Base-by-base conservation (phyloP, 2,329 filamentous ascomycete species). In the Aspergillus luchuensis region DNA sequence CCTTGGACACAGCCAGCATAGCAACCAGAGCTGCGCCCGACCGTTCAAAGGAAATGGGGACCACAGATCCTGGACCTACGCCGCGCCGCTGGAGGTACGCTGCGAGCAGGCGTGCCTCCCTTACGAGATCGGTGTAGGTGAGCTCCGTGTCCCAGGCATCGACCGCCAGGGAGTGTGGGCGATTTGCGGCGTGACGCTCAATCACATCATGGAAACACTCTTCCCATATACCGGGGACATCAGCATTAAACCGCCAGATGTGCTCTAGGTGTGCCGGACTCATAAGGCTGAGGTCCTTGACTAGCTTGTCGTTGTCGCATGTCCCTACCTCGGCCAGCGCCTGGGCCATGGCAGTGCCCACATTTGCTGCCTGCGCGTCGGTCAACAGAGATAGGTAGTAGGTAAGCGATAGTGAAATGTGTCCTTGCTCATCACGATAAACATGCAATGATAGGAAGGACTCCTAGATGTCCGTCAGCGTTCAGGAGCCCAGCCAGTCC, bases 1-100 rank as follows among this genome's bases (percentile, higher is more conserved):
- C 45, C 45, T 48, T 48, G 45, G 45, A 48, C 19, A 48, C 45
- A 21, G 45, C 45, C 45, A 48, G 45, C 45, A 48, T 48, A 19
- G 45, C 45, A 23, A 48, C 17, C 19, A 48, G 45, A 25, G 45
- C 45, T 19, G n/a, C 45, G 25, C n/a, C 45, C n/a, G 45, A 48
- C 45, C 45, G 45, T 48, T 48, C 45, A 19, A 48, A 48, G 2
- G 45, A 48, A 11, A 48, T 48, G 19, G 45, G 45, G 8, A 48
- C 45, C 45, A 48, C 45, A 6, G 17, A 17, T 0, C 45, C 45
- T 21, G 45, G 45, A 13, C 45, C 10, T 19, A 48, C 45, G 21
- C 45, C 45, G 7, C 45, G 45, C 3, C 25, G n/a, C 8, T 48
- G 45, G 19, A 48, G n/a, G 17, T 48, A 21, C 5, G n/a, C 17